Conservation (phyloP, 1,284 basidiomycete genomes). For the Trametes hirsuta region DNA sequence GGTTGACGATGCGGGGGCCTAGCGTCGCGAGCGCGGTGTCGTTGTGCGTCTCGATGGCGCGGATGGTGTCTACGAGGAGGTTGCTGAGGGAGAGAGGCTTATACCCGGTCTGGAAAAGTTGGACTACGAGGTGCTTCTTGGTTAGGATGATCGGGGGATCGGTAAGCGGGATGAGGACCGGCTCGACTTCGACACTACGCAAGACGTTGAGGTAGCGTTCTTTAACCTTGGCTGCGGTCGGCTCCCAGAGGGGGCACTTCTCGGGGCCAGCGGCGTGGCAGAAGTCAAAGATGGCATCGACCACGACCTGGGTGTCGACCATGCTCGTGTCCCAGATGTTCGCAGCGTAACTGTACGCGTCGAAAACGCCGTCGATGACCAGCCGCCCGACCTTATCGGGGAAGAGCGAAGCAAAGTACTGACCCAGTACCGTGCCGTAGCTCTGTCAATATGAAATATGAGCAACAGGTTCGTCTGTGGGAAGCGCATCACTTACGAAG, state of each 20-base stretch:
- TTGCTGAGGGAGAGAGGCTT: conserved; percentile 37
- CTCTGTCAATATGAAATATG: conserved; percentile 33
- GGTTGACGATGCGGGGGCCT: conserved; percentile 18
- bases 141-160: conserved; percentile 19
- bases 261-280: conserved; percentile 43
- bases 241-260: conserved; percentile 42
- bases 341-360: conserved; percentile 31
- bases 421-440: conserved; percentile 50
- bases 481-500: conserved; percentile 41
- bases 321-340: conserved; percentile 29
- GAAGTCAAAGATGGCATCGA: conserved; percentile 40
- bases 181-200: conserved; percentile 36
- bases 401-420: conserved; percentile 49
- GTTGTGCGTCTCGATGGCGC: conserved; percentile 41
- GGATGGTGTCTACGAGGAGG: conserved; percentile 40
- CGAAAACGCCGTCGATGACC: conserved; percentile 36
- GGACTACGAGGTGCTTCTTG: conserved; percentile 17
- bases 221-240: conserved; percentile 28
- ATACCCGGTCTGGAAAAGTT: conserved; percentile 41
- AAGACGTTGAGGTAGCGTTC: conserved; percentile 31
- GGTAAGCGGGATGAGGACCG: conserved; percentile 27
- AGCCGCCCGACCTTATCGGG: conserved; percentile 44
- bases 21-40: conserved; percentile 34
- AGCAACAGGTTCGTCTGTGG: background rate
- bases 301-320: conserved; percentile 29